These are phyloP conservation scores for Sinapis alba DNA, from an alignment of 441 rosid genomes.

Conservation along the genomic window DNA sequence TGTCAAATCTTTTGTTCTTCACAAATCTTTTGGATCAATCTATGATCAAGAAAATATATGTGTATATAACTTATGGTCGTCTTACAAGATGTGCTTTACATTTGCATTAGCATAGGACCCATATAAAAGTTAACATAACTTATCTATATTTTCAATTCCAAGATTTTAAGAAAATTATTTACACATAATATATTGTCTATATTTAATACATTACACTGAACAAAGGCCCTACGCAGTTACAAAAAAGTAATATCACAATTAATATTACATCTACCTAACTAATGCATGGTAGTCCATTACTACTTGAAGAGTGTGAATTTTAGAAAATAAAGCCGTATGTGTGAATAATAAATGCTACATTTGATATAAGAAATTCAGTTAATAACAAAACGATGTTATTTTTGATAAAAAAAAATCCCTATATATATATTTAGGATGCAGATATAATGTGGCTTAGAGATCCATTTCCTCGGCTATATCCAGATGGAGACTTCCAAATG, in stretches of 20 bases:
- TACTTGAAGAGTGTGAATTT: background rate
- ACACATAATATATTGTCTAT: background rate
- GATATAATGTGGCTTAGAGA: conserved; percentile 96
- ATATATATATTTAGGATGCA: conserved; percentile 56
- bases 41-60: background rate
- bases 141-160: background rate
- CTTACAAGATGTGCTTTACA: background rate
- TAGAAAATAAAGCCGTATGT: background rate
- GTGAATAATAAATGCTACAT: background rate
- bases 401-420: background rate
- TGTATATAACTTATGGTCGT: background rate
- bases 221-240: conserved; percentile 3
- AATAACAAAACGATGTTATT: background rate
- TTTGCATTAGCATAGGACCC: conserved; percentile 1
- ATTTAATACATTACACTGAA: background rate
- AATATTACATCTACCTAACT: background rate
- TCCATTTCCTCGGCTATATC: conserved; percentile 77
- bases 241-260: background rate
- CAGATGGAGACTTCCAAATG: conserved; percentile 85
- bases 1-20: conserved; percentile 1
- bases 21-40: background rate
- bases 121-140: background rate
- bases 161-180: background rate
- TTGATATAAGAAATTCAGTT: background rate
- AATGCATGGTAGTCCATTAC: background rate